Evolutionary conservation across 2,329 filamentous ascomycete species (phyloP).

Genomic region (Plenodomus lindquistii): DNA sequence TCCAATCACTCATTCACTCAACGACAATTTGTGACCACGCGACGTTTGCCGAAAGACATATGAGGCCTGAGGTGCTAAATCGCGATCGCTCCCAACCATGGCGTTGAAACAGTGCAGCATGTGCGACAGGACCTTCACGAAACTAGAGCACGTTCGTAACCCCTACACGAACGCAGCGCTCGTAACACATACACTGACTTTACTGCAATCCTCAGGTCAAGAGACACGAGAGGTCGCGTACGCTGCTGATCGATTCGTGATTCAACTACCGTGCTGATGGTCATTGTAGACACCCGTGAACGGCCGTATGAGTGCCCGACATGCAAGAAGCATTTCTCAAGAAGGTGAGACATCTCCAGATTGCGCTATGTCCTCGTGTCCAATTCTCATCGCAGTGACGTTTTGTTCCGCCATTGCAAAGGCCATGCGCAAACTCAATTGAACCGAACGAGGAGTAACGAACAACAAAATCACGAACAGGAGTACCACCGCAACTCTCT

Average conservation of each 20-base stretch:
- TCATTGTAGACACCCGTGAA: conserved; percentile 55
- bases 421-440: conserved; percentile 51
- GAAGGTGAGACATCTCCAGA: conserved; percentile 48
- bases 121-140: conserved; percentile 60
- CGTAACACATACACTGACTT: conserved; percentile 6
- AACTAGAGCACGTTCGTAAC: conserved; percentile 38
- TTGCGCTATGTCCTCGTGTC: conserved; percentile 15
- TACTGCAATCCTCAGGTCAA: conserved; percentile 52
- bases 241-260: conserved; percentile 20
- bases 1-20: conserved; percentile 17
- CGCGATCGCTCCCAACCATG: conserved; percentile 20
- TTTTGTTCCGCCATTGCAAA: conserved; percentile 57
- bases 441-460: conserved; percentile 39
- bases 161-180: conserved; percentile 4
- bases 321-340: conserved; percentile 59
- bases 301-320: conserved; percentile 58
- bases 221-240: conserved; percentile 60
- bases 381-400: conserved; percentile 46
- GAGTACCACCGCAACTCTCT: conserved; percentile 13
- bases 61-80: conserved; percentile 6
- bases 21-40: conserved; percentile 10
- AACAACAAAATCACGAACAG: conserved; percentile 30
- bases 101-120: conserved; percentile 46
- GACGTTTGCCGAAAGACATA: conserved; percentile 2
- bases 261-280: conserved; percentile 21